Evolutionary conservation across 78 protist genomes (phyloP).

Genomic region (Isochrysis galbana): DNA sequence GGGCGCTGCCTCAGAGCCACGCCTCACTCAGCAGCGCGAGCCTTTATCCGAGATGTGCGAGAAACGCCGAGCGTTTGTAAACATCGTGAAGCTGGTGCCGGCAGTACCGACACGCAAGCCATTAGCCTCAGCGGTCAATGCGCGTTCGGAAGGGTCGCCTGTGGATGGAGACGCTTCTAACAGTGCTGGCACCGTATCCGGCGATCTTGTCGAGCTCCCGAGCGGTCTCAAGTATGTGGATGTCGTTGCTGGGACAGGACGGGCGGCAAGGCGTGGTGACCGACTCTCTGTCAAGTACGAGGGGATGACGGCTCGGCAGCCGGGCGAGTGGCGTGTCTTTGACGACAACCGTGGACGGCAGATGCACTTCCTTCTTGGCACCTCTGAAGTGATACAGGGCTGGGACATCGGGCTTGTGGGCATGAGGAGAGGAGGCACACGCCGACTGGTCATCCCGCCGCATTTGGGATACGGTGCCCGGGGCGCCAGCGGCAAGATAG

Average conservation of each 20-base stretch:
- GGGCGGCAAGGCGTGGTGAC: neutral
- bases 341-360: neutral
- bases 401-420: neutral
- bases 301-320: neutral
- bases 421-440: neutral
- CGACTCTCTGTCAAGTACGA: neutral
- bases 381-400: neutral
- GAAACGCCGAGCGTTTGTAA: too few species aligned
- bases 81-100: too few species aligned
- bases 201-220: neutral
- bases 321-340: neutral
- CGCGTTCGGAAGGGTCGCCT: too few species aligned
- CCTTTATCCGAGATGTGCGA: too few species aligned
- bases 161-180: too few species aligned
- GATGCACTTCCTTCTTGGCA: neutral
- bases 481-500: neutral
- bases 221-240: neutral
- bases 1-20: too few species aligned
- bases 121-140: too few species aligned
- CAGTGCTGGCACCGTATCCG: too few species aligned
- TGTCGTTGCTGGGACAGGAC: neutral
- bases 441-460: neutral
- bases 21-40: too few species aligned
- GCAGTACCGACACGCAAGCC: too few species aligned
- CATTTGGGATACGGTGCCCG: neutral